These are phyloP conservation scores for Rhodotorula glutinis DNA, from an alignment of 1,284 basidiomycete species.

Conservation along the genomic window DNA sequence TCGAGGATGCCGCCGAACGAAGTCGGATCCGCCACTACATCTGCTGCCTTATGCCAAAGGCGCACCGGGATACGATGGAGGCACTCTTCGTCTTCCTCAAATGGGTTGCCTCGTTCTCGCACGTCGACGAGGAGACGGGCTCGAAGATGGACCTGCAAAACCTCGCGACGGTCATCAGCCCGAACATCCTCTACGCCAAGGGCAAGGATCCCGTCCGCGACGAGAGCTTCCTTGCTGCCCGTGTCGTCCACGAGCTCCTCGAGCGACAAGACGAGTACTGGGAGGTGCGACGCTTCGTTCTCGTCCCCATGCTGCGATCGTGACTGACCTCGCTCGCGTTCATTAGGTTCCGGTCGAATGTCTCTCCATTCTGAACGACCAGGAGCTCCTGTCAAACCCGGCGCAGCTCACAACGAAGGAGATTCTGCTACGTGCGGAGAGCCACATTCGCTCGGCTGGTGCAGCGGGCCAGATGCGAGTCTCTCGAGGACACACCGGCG, in stretches of 20 bases:
- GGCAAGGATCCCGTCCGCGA: slow-evolving; percentile 82
- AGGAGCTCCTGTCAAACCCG: slow-evolving; percentile 65
- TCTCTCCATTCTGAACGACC: slow-evolving; percentile 72
- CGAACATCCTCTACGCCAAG: slow-evolving; percentile 86
- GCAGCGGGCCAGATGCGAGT: slow-evolving; percentile 13
- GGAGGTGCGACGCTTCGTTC: slow-evolving; percentile 54
- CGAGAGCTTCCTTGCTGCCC: slow-evolving; percentile 88
- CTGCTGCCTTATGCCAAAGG: slow-evolving; percentile 81
- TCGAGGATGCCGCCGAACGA: slow-evolving; percentile 73
- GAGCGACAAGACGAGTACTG: slow-evolving; percentile 95
- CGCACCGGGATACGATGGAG: slow-evolving; percentile 95
- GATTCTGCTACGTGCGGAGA: slow-evolving; percentile 39
- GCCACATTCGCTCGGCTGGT: slow-evolving; percentile 19
- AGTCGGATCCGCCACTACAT: slow-evolving; percentile 81
- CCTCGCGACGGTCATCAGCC: slow-evolving; percentile 95
- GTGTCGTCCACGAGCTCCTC: slow-evolving; percentile 75
- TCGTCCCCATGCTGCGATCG: not conserved
- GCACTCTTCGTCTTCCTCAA: slow-evolving; percentile 97
- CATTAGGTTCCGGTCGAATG: slow-evolving; percentile 67
- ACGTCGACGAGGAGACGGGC: slow-evolving; percentile 95
- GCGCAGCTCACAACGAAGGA: slow-evolving; percentile 43
- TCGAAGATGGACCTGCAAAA: slow-evolving; percentile 98
- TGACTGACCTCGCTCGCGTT: not conserved
- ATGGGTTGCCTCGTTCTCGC: slow-evolving; percentile 98
- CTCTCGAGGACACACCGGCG: slow-evolving; percentile 19